Percentiles rank a stretch among this genome's conserved stretches.
phyloP scores from a whole-genome alignment of 2,329 filamentous ascomycete genomes.

The Pseudogymnoascus sp. region DNA sequence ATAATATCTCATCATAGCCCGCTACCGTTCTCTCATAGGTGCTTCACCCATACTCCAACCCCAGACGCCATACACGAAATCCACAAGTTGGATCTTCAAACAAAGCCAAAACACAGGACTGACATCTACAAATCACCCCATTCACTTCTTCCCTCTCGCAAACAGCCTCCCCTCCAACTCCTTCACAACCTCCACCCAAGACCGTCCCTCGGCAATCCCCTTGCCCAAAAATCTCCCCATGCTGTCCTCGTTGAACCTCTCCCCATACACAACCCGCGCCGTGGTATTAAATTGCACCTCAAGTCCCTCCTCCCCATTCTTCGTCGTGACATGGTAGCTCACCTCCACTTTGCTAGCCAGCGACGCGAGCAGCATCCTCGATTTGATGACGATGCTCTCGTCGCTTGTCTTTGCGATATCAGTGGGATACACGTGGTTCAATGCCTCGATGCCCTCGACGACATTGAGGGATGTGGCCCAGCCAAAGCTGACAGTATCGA shows the following conservation, averaged over 20 bases:
- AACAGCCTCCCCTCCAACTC: conserved; percentile 48
- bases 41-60: not conserved
- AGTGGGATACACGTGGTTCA: conserved; percentile 58
- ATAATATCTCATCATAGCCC: not conserved
- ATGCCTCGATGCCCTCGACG: conserved; percentile 48
- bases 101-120: not conserved
- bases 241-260: conserved; percentile 66
- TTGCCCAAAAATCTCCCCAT: conserved; percentile 62
- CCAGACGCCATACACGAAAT: not conserved
- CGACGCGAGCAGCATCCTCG: conserved; percentile 52
- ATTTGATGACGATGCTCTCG: conserved; percentile 51
- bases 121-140: not conserved
- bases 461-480: conserved; percentile 59
- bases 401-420: conserved; percentile 55
- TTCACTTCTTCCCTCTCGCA: conserved; percentile 44
- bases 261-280: conserved; percentile 65
- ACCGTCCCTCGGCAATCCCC: conserved; percentile 37
- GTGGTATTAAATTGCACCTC: conserved; percentile 44
- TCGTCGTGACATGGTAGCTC: conserved; percentile 44
- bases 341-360: conserved; percentile 63
- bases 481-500: conserved; percentile 48
- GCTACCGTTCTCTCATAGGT: not conserved
- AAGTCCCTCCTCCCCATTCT: conserved; percentile 39
- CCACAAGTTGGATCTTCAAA: not conserved
- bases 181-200: conserved; percentile 47